These are phyloP conservation scores for Powellomyces hirtus DNA, from an alignment of 192 early-diverging fungal species.

Conservation along the genomic window DNA sequence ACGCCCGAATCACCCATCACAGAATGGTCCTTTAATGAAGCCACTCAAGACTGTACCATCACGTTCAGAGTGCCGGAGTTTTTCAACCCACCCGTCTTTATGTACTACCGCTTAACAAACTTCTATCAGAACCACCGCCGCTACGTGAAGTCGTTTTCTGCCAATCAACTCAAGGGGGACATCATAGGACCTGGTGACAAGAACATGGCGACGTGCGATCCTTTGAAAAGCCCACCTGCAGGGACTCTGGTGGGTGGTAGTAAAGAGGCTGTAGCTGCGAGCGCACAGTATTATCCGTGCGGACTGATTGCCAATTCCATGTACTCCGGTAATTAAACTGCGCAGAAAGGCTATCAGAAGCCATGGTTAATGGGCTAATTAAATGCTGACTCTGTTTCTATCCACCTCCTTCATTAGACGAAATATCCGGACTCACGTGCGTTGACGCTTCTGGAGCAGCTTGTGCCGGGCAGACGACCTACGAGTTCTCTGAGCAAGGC, in stretches of 20 bases:
- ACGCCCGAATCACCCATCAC: slow-evolving; percentile 15
- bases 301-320: slow-evolving; percentile 97
- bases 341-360: neutral
- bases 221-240: neutral
- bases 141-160: slow-evolving; percentile 86
- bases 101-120: slow-evolving; percentile 94
- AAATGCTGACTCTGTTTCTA: slow-evolving; percentile 46
- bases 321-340: slow-evolving; percentile 77
- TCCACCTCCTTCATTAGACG: slow-evolving; percentile 34
- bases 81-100: slow-evolving; percentile 74
- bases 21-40: slow-evolving; percentile 49
- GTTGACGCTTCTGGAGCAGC: neutral
- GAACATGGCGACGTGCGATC: slow-evolving; percentile 22
- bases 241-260: neutral
- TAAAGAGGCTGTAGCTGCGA: neutral
- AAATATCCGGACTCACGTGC: slow-evolving; percentile 49
- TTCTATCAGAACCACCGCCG: slow-evolving; percentile 99
- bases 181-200: neutral
- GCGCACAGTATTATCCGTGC: slow-evolving; percentile 84
- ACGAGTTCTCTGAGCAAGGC: slow-evolving; percentile 59
- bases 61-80: slow-evolving; percentile 60
- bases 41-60: slow-evolving; percentile 67
- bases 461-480: neutral
- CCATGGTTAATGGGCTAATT: neutral
- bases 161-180: slow-evolving; percentile 67